phyloP scores from a whole-genome alignment of 2,329 filamentous ascomycete species.

The Ophiostoma himal-ulmi region DNA sequence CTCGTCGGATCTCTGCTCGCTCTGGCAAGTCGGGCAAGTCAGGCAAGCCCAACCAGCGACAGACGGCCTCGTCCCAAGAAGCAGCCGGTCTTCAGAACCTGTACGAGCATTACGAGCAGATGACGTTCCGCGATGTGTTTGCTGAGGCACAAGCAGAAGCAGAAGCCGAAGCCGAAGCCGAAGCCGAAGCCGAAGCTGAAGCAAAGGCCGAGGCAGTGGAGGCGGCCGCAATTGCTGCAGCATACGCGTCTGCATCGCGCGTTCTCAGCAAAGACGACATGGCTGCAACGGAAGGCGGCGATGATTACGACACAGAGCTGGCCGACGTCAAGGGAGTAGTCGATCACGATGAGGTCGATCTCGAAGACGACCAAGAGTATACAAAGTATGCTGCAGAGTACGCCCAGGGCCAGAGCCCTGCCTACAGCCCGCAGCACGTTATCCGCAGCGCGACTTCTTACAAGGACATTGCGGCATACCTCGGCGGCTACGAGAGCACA shows the following conservation, averaged over 20 bases:
- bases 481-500: conserved; percentile 16
- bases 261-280: neutral
- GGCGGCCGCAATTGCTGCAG: neutral
- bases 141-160: conserved; percentile 23
- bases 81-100: conserved; percentile 42
- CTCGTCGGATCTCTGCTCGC: neutral
- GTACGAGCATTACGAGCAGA: conserved; percentile 55
- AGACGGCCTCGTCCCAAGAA: conserved; percentile 23
- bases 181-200: conserved; percentile 7
- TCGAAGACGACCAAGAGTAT: neutral
- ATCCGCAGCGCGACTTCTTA: conserved; percentile 3
- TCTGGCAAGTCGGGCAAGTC: neutral
- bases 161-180: neutral
- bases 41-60: conserved; percentile 1
- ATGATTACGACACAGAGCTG: neutral
- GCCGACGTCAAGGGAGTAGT: neutral
- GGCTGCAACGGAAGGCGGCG: neutral
- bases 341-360: neutral
- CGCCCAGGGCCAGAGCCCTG: neutral
- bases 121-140: conserved; percentile 44
- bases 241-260: neutral
- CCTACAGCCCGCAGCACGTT: neutral
- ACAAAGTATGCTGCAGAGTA: neutral
- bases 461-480: conserved; percentile 21
- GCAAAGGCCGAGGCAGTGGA: neutral